Percentiles rank a stretch among this genome's conserved stretches.
Evolutionary conservation across 768 basidiomycete genomes (phyloP).

Genomic region (Suillus discolor): DNA sequence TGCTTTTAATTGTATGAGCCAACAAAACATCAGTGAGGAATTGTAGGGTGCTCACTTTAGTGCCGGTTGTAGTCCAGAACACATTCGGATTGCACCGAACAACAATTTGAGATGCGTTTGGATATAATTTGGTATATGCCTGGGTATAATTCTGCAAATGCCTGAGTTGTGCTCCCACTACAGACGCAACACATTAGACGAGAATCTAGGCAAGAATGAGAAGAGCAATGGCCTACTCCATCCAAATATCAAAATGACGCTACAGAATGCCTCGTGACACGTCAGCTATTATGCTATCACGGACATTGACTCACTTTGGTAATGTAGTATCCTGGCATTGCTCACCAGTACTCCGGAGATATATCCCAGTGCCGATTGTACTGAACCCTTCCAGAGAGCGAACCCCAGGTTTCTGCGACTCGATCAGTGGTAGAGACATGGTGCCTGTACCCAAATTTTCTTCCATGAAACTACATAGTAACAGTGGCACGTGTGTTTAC

Average conservation of each 20-base stretch:
- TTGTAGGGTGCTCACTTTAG: slow-evolving; percentile 15
- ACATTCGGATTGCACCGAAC: slow-evolving; percentile 25
- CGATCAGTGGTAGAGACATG: not conserved
- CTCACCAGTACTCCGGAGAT: not conserved
- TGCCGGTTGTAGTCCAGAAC: slow-evolving; percentile 17
- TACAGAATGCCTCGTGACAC: slow-evolving; percentile 10
- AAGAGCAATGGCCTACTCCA: slow-evolving; percentile 23
- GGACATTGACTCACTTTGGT: slow-evolving; percentile 24
- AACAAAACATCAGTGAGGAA: not conserved
- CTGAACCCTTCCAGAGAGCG: slow-evolving; percentile 5
- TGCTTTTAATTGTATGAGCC: slow-evolving; percentile 17
- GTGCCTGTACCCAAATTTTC: not conserved
- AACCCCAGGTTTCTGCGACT: not conserved
- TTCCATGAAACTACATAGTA: not conserved
- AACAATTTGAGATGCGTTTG: slow-evolving; percentile 29
- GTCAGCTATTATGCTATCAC: not conserved
- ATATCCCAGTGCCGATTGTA: slow-evolving; percentile 1
- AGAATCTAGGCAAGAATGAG: not conserved
- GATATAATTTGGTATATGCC: slow-evolving; percentile 28
- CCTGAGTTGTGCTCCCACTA: slow-evolving; percentile 30
- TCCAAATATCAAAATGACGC: slow-evolving; percentile 32
- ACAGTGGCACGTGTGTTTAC: not conserved
- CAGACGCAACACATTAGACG: not conserved
- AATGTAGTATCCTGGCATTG: slow-evolving; percentile 10
- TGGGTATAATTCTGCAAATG: slow-evolving; percentile 28